Evolutionary conservation across 306 rosid species (phyloP).

Genomic region (Vigna angularis): DNA sequence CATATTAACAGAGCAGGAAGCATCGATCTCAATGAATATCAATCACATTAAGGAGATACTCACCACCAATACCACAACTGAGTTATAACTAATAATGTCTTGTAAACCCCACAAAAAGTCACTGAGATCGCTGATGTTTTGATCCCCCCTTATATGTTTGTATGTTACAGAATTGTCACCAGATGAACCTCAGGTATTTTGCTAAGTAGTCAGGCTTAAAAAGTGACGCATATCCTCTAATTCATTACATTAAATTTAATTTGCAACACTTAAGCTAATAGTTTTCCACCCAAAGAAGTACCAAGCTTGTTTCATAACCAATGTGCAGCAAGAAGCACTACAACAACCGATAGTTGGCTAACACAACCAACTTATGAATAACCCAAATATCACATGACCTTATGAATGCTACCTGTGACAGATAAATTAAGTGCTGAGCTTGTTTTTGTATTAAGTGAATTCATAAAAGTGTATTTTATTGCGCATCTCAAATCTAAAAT

Average conservation of each 20-base stretch:
- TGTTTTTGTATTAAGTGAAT: neutral
- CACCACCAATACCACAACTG: neutral
- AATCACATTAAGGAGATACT: neutral
- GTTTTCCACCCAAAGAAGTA: constrained; percentile 22
- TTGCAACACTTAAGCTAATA: neutral
- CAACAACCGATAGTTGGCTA: neutral
- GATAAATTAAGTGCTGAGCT: neutral
- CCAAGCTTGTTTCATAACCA: constrained; percentile 13
- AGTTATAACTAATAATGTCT: neutral
- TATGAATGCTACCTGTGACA: neutral
- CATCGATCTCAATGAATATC: neutral
- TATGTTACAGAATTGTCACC: neutral
- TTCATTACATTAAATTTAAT: constrained; percentile 5
- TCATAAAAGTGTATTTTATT: neutral
- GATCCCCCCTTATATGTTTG: neutral
- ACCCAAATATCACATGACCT: neutral
- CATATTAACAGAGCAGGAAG: neutral
- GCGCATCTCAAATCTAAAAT: neutral
- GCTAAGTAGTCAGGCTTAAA: neutral
- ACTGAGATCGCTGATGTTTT: constrained; percentile 2
- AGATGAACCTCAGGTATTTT: neutral
- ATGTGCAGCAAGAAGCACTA: constrained; percentile 20
- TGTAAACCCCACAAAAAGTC: neutral
- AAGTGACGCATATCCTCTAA: neutral
- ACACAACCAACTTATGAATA: neutral